A percentile compares a stretch with the other conserved stretches of the same genome.
Conservation (phyloP, 140 eudicot species). For the Flaveria floridana region DNA sequence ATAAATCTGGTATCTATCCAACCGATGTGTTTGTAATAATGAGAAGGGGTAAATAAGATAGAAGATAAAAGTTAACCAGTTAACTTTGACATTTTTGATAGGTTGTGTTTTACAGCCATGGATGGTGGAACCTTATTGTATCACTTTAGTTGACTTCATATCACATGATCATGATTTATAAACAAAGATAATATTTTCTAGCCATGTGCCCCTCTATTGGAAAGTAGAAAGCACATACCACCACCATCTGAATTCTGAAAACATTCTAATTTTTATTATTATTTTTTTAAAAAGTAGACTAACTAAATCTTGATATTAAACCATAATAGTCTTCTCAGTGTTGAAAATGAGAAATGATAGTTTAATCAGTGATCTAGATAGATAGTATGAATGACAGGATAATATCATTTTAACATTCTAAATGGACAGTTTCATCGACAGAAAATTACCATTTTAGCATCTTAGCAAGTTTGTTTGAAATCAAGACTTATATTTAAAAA, state of each 20-base stretch:
- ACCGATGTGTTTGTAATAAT: slow-evolving; percentile 16
- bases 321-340: not conserved
- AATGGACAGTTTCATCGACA: not conserved
- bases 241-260: slow-evolving; percentile 16
- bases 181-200: slow-evolving; percentile 28
- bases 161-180: slow-evolving; percentile 30
- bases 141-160: slow-evolving; percentile 25
- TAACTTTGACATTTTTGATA: not conserved
- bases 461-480: not conserved
- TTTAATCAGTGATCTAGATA: not conserved
- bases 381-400: not conserved
- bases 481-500: not conserved
- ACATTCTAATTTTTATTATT: not conserved
- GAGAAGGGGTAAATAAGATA: not conserved
- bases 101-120: slow-evolving; percentile 20
- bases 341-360: not conserved
- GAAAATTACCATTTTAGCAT: slow-evolving; percentile 1
- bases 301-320: not conserved
- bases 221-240: slow-evolving; percentile 27
- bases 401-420: not conserved
- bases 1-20: not conserved
- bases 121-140: slow-evolving; percentile 20
- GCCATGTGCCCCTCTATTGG: slow-evolving; percentile 33
- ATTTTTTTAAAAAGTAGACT: not conserved
- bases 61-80: slow-evolving; percentile 9